Conservation (phyloP, 2,329 filamentous ascomycete genomes). For the Aureobasidium mangrovei region DNA sequence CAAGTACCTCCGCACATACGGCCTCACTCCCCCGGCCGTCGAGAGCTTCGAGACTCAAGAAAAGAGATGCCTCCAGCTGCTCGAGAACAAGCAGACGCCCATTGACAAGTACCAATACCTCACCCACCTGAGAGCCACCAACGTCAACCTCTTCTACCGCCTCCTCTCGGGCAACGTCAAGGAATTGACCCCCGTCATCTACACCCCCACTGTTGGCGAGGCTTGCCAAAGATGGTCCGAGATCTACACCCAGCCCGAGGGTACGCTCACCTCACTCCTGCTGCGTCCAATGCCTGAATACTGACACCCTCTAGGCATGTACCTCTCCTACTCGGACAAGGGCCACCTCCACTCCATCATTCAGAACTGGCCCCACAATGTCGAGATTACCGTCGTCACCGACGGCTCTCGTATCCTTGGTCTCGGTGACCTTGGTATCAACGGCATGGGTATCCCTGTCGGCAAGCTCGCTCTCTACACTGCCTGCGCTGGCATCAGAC, state of each 20-base stretch:
- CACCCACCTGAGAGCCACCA: slow-evolving; percentile 64
- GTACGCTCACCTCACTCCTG: slow-evolving; percentile 30
- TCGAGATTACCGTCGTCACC: slow-evolving; percentile 94
- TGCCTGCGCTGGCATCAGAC: slow-evolving; percentile 87
- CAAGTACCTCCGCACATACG: slow-evolving; percentile 44
- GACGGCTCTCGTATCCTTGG: slow-evolving; percentile 90
- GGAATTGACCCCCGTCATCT: slow-evolving; percentile 75
- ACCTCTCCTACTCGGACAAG: slow-evolving; percentile 90
- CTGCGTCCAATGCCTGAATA: background rate
- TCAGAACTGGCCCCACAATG: slow-evolving; percentile 86
- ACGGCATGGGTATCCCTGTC: slow-evolving; percentile 96
- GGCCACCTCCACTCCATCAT: slow-evolving; percentile 84
- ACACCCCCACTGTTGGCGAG: slow-evolving; percentile 87
- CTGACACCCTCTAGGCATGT: slow-evolving; percentile 48
- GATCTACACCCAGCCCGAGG: slow-evolving; percentile 90
- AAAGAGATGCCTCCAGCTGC: slow-evolving; percentile 58
- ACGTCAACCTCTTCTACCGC: slow-evolving; percentile 75
- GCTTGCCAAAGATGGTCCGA: slow-evolving; percentile 95
- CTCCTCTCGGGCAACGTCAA: slow-evolving; percentile 66
- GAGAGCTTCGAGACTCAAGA: slow-evolving; percentile 43
- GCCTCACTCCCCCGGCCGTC: slow-evolving; percentile 42
- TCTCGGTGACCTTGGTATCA: slow-evolving; percentile 89
- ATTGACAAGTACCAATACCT: slow-evolving; percentile 83
- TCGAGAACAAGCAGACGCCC: slow-evolving; percentile 57
- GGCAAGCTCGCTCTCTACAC: slow-evolving; percentile 95